A percentile compares a stretch with the other conserved stretches of the same genome.
Conservation (phyloP, 148 eudicot genomes). For the Persicaria maculosa region DNA sequence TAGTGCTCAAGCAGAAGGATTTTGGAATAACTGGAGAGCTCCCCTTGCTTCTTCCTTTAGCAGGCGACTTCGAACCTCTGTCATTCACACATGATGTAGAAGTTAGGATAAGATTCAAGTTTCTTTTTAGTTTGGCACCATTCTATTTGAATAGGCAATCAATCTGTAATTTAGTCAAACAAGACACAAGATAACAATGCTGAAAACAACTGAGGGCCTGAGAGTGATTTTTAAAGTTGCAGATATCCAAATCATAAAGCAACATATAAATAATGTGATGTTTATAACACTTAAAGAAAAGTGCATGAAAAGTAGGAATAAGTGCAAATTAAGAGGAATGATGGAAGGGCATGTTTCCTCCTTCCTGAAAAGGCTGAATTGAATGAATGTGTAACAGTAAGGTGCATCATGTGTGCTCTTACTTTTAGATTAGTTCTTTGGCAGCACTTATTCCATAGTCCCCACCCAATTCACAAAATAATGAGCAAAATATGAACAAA, state of each 20-base stretch:
- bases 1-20: constrained; percentile 25
- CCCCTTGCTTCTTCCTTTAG: constrained; percentile 23
- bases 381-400: neutral
- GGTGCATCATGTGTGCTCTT: neutral
- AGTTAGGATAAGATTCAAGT: neutral
- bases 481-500: neutral
- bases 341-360: constrained; percentile 6
- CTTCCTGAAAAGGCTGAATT: constrained; percentile 4
- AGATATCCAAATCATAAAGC: neutral
- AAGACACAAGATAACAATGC: neutral
- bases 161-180: neutral
- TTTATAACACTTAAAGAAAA: neutral
- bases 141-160: too few relatives aligned
- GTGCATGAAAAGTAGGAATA: neutral
- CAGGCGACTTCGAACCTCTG: constrained; percentile 27
- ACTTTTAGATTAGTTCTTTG: neutral
- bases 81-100: neutral
- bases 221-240: neutral
- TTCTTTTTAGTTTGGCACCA: too few relatives aligned
- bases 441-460: neutral
- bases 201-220: neutral
- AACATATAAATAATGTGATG: neutral
- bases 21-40: constrained; percentile 34
- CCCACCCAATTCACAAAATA: neutral
- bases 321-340: constrained; percentile 4